These are phyloP conservation scores for Cyclospora cayetanensis DNA, from an alignment of 169 alveolate genomes.

Conservation along the genomic window DNA sequence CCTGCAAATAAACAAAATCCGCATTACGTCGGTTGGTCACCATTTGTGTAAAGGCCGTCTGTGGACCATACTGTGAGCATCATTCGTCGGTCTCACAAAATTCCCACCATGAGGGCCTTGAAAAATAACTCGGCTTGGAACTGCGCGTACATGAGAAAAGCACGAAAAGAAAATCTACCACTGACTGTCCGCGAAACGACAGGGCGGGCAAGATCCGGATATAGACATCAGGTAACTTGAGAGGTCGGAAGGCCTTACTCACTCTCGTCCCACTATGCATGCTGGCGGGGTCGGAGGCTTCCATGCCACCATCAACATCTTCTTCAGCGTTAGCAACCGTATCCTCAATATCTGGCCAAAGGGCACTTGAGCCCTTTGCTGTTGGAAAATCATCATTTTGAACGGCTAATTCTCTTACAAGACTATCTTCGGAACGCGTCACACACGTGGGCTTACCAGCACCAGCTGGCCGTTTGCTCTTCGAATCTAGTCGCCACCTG, in stretches of 20 bases:
- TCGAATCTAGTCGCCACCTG: background rate
- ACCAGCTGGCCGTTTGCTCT: background rate
- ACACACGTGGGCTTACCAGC: background rate
- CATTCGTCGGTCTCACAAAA: too few species aligned
- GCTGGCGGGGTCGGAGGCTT: background rate
- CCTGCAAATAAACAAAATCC: background rate
- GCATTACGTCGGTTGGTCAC: background rate
- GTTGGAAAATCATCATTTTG: background rate
- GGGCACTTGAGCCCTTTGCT: background rate
- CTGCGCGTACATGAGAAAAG: background rate
- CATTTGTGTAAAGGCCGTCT: background rate
- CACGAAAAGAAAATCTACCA: background rate
- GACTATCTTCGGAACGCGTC: background rate
- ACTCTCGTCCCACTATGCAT: background rate
- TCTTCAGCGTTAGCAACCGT: background rate
- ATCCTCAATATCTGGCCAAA: background rate
- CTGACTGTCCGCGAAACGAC: too few species aligned
- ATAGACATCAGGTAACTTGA: too few species aligned
- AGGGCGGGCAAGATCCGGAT: too few species aligned
- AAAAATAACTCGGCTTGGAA: slow-evolving; percentile 52
- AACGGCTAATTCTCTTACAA: background rate
- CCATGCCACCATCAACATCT: background rate
- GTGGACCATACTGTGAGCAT: background rate
- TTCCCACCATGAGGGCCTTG: slow-evolving; percentile 27
- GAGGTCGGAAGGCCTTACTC: background rate